phyloP scores from a whole-genome alignment of 192 early-diverging fungal genomes.

The Obelidium mucronatum region DNA sequence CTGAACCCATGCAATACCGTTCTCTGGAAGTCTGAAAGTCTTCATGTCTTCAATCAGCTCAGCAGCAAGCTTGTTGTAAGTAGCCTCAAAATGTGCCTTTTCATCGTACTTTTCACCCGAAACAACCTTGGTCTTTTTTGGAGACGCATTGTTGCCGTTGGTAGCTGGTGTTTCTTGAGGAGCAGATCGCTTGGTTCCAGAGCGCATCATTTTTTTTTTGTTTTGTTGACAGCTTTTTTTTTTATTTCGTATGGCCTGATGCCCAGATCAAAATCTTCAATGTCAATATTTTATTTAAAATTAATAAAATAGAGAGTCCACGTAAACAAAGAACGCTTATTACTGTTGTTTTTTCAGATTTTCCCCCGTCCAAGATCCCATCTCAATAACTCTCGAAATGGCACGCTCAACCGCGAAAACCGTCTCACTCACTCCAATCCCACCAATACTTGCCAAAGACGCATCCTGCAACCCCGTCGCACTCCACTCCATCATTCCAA shows the following conservation, averaged over 20 bases:
- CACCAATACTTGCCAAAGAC: slow-evolving; percentile 28
- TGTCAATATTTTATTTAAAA: no score
- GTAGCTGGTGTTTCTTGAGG: background rate
- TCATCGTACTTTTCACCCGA: slow-evolving; percentile 37
- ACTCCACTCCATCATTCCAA: slow-evolving; percentile 37
- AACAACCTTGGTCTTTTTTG: slow-evolving; percentile 13
- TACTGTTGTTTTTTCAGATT: no score
- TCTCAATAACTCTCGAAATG: slow-evolving; percentile 16
- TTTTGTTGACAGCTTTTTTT: no score
- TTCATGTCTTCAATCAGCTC: slow-evolving; percentile 79
- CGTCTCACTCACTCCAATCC: slow-evolving; percentile 31
- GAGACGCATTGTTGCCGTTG: background rate
- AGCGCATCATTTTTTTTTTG: background rate
- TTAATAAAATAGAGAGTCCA: no score
- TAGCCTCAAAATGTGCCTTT: slow-evolving; percentile 66
- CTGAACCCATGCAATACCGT: slow-evolving; percentile 60
- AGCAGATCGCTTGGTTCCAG: background rate
- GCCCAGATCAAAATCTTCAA: no score
- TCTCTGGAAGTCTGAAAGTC: slow-evolving; percentile 66
- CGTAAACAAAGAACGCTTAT: no score
- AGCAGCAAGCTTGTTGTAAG: slow-evolving; percentile 75
- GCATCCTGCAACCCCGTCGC: slow-evolving; percentile 38
- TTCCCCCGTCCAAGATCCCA: no score
- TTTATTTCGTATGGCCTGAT: no score
- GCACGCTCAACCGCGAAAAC: slow-evolving; percentile 25